Evolutionary conservation across 2,329 filamentous ascomycete genomes (phyloP).

Genomic region (Trichocomaceae sp.): DNA sequence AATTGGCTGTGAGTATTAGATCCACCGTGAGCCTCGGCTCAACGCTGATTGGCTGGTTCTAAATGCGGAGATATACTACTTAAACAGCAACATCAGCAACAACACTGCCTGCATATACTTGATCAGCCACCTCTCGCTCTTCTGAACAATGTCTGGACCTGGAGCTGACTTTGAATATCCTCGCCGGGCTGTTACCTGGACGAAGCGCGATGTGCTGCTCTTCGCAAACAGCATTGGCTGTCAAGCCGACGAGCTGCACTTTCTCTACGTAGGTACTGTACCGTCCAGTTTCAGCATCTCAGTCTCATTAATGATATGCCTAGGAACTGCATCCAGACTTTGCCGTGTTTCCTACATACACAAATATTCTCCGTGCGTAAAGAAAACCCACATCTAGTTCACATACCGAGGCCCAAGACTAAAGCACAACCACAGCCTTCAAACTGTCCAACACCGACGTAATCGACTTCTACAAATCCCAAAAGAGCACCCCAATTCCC

Average conservation of each 20-base stretch:
- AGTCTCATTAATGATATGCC: not conserved
- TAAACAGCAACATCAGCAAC: no score
- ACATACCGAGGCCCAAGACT: not conserved
- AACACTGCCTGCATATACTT: not conserved
- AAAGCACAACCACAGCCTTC: constrained; percentile 49
- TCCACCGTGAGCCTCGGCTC: no score
- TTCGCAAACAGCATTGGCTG: constrained; percentile 86
- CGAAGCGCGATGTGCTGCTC: constrained; percentile 79
- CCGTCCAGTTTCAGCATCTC: not conserved
- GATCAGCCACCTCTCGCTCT: constrained; percentile 9
- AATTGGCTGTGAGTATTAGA: no score
- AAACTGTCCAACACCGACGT: constrained; percentile 70
- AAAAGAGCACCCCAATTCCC: constrained; percentile 62
- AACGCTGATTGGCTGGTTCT: not conserved
- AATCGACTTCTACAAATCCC: constrained; percentile 73
- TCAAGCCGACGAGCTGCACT: constrained; percentile 82
- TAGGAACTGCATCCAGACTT: constrained; percentile 86
- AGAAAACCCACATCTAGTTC: constrained; percentile 31
- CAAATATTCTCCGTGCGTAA: constrained; percentile 65
- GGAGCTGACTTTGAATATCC: constrained; percentile 75
- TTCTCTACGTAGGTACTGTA: constrained; percentile 64
- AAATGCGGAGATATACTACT: not conserved
- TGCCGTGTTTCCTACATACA: constrained; percentile 81
- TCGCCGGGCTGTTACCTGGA: constrained; percentile 67
- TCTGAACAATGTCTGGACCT: constrained; percentile 40